These are phyloP conservation scores for Kingdonia uniflora DNA, from an alignment of 164 flowering plant genomes.

Conservation along the genomic window DNA sequence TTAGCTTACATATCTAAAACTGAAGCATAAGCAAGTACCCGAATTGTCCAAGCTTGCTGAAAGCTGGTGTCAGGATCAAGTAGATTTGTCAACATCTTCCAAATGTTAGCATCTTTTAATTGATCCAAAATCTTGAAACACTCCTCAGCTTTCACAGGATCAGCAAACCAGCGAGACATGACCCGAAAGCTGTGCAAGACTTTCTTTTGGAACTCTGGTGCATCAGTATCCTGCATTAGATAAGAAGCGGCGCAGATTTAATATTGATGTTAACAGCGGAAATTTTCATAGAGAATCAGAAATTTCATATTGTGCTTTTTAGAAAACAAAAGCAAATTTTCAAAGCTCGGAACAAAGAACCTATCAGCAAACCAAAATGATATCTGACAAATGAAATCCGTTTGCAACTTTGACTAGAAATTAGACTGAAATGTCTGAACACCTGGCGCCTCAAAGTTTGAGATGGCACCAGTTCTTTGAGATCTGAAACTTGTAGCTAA, in stretches of 20 bases:
- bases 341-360: no score
- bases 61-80: conserved; percentile 60
- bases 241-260: not conserved
- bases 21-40: conserved; percentile 34
- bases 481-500: no score
- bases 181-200: conserved; percentile 47
- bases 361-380: no score
- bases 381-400: no score
- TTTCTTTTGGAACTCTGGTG: conserved; percentile 67
- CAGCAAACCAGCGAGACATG: conserved; percentile 81
- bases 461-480: not conserved
- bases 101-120: conserved; percentile 75
- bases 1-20: not conserved
- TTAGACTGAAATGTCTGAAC: no score
- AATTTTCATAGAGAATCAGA: no score
- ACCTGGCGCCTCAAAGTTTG: not conserved
- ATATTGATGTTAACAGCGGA: no score
- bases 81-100: conserved; percentile 63
- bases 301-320: no score
- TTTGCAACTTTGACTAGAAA: no score
- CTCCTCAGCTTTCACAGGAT: conserved; percentile 81
- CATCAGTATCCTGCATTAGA: conserved; percentile 63
- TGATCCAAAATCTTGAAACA: conserved; percentile 75
- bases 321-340: no score
- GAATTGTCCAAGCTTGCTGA: conserved; percentile 36